Evolutionary conservation across 805 yeast species (phyloP).

Genomic region (Kodamaea nitidulidarum): DNA sequence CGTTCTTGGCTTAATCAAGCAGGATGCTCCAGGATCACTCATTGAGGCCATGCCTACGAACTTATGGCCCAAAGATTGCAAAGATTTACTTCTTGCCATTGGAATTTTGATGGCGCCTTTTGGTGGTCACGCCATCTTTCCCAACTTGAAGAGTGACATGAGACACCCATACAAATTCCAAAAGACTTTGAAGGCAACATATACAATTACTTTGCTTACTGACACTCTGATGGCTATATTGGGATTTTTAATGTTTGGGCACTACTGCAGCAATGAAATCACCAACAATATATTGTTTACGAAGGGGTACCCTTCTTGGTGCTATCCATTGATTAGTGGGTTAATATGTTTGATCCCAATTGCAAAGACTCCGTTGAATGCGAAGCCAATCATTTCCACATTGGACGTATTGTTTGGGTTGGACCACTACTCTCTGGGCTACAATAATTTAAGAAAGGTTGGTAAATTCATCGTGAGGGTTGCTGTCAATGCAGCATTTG

Average conservation of each 20-base stretch:
- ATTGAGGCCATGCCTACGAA: constrained; percentile 41
- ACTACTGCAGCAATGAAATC: constrained; percentile 61
- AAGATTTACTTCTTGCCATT: constrained; percentile 45
- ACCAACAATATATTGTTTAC: constrained; percentile 71
- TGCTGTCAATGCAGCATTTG: constrained; percentile 20
- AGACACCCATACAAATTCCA: constrained; percentile 60
- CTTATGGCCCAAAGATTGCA: constrained; percentile 28
- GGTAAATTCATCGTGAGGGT: constrained; percentile 17
- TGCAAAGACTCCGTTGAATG: constrained; percentile 39
- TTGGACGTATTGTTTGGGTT: constrained; percentile 27
- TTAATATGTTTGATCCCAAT: constrained; percentile 38
- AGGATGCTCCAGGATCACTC: constrained; percentile 52
- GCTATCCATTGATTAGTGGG: constrained; percentile 30
- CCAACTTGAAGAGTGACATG: constrained; percentile 73
- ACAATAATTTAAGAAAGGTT: neutral
- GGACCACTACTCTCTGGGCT: constrained; percentile 2
- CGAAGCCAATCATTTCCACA: constrained; percentile 37
- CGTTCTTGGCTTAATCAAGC: constrained; percentile 42
- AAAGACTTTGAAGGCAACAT: constrained; percentile 52
- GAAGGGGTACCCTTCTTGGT: constrained; percentile 61
- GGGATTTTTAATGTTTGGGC: constrained; percentile 82
- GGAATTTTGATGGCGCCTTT: constrained; percentile 74
- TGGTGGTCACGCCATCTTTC: constrained; percentile 83
- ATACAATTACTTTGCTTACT: constrained; percentile 52
- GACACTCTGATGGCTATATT: constrained; percentile 60